Evolutionary conservation across 1,139 yeast species (phyloP).

Genomic region (Eremothecium coryli): DNA sequence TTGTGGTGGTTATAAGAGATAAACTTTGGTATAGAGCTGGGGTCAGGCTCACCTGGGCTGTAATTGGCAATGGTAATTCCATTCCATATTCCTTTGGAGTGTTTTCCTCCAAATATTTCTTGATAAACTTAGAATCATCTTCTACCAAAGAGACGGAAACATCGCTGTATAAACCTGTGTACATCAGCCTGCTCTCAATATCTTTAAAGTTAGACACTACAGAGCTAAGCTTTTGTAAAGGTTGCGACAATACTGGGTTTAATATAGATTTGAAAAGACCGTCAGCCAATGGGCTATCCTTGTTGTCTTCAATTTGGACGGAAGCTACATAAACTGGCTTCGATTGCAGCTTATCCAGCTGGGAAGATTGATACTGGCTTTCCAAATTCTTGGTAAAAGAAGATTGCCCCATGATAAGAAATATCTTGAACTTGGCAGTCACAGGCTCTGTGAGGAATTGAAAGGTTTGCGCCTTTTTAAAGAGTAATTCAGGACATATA

Average conservation of each 20-base stretch:
- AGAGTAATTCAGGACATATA: too few relatives aligned
- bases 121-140: conserved; percentile 11
- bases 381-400: not conserved
- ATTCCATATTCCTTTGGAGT: conserved; percentile 13
- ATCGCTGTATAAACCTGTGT: conserved; percentile 18
- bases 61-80: conserved; percentile 24
- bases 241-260: conserved; percentile 15
- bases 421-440: too few relatives aligned
- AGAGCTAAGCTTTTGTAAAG: conserved; percentile 16
- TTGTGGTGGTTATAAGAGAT: conserved; percentile 19
- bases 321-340: conserved; percentile 17
- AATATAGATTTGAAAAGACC: conserved; percentile 17
- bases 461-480: too few relatives aligned
- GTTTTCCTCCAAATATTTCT: conserved; percentile 8
- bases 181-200: conserved; percentile 14
- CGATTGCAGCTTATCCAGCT: conserved; percentile 7
- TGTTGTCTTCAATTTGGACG: conserved; percentile 15
- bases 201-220: conserved; percentile 13
- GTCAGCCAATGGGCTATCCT: conserved; percentile 15
- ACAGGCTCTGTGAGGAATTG: too few relatives aligned
- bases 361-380: not conserved
- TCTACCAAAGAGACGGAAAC: conserved; percentile 16
- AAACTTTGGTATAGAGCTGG: conserved; percentile 21
- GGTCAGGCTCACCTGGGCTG: conserved; percentile 20
- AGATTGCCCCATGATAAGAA: too few relatives aligned